Percentiles rank a stretch among this genome's conserved stretches.
Conservation (phyloP, 1,284 basidiomycete species). For the Cutaneotrichosporon sp. region DNA sequence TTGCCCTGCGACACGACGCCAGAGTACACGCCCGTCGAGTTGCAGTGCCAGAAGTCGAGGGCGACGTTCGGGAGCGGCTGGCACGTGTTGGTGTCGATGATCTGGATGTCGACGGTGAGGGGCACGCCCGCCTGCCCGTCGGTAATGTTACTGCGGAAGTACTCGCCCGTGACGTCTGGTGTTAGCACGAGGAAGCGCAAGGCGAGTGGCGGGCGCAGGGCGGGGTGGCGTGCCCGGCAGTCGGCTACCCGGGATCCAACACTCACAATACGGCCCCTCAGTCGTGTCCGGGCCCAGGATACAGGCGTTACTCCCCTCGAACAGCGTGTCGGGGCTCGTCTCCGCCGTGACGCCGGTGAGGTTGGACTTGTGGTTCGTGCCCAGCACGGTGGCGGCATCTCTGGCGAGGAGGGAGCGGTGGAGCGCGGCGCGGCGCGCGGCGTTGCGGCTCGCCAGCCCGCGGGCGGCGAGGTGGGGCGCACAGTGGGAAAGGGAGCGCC, state of each 20-base stretch:
- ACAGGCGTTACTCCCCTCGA: constrained; percentile 19
- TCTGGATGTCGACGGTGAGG: constrained; percentile 42
- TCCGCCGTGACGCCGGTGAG: constrained; percentile 23
- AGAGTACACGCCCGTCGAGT: constrained; percentile 56
- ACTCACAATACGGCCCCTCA: constrained; percentile 29
- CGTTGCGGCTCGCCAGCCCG: constrained; percentile 15
- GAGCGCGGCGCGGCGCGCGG: constrained; percentile 8
- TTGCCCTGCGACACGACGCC: constrained; percentile 53
- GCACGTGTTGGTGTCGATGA: constrained; percentile 71
- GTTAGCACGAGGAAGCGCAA: background rate
- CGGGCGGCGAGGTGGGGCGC: constrained; percentile 11
- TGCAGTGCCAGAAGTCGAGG: constrained; percentile 68
- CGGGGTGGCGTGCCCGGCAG: too few relatives aligned
- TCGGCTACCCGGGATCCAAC: too few relatives aligned
- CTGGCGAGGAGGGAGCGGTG: background rate
- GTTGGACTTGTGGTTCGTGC: constrained; percentile 16
- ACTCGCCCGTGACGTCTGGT: constrained; percentile 28
- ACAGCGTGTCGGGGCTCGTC: constrained; percentile 16
- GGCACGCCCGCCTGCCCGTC: constrained; percentile 60
- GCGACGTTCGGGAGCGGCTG: constrained; percentile 66
- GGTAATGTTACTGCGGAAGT: constrained; percentile 58
- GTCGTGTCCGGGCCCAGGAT: constrained; percentile 28
- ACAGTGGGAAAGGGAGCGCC: constrained; percentile 21
- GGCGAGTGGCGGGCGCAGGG: too few relatives aligned
- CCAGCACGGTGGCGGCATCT: constrained; percentile 9